These are phyloP conservation scores for Penicillium cataractarum DNA, from an alignment of 495 filamentous ascomycete genomes.

Conservation along the genomic window DNA sequence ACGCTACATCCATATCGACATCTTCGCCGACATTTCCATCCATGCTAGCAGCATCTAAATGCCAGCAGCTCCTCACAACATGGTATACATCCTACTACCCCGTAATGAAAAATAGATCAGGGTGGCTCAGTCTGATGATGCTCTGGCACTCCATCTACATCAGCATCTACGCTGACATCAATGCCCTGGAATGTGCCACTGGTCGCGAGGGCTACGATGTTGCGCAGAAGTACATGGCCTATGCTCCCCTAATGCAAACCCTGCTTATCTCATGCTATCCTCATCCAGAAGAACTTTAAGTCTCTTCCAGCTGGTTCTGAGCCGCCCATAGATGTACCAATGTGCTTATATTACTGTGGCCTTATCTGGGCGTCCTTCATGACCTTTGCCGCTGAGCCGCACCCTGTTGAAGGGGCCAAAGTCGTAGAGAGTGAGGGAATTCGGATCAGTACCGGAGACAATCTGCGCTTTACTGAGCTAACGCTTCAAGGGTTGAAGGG, in stretches of 20 bases:
- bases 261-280: conserved; percentile 21
- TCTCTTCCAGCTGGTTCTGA: conserved; percentile 19
- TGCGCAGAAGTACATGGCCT: neutral
- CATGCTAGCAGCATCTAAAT: no score
- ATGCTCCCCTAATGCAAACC: conserved; percentile 20
- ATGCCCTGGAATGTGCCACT: conserved; percentile 30
- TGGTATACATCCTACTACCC: conserved; percentile 18
- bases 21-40: neutral
- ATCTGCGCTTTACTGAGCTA: no score
- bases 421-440: no score
- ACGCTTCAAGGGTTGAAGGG: no score
- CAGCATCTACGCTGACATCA: conserved; percentile 27
- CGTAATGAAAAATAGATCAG: neutral
- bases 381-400: conserved; percentile 5
- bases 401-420: no score
- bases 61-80: conserved; percentile 7
- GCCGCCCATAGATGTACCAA: conserved; percentile 25
- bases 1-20: neutral
- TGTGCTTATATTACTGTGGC: conserved; percentile 25
- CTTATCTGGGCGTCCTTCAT: conserved; percentile 21
- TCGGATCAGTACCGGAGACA: no score
- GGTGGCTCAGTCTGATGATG: conserved; percentile 24
- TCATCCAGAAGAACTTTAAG: conserved; percentile 24
- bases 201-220: conserved; percentile 26
- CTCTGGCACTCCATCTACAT: conserved; percentile 42